Evolutionary conservation across 441 rosid genomes (phyloP), one percentile per base, ranked within the genome.

Genomic region (Gossypium gossypioides): DNA sequence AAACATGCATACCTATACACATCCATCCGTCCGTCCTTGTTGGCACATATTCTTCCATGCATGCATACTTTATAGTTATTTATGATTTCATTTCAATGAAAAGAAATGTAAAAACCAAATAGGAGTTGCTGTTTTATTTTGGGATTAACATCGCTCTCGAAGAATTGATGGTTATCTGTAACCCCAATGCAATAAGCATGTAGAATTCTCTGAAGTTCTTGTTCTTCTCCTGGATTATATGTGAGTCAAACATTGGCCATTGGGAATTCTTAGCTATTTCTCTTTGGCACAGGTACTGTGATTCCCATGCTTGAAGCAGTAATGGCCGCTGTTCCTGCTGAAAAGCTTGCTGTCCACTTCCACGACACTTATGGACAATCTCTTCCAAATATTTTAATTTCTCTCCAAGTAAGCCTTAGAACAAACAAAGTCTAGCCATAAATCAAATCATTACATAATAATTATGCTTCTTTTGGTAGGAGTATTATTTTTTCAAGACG

Each of bases 291-390:
- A 94, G 99, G 99, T 69, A 79, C 81, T 73, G 91, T 91, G 62
- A 81, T 87, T 79, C 92, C 91, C 46, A 88, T 94, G 99, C 96
- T 94, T 62, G 97, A 86, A 77, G 94, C 96, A 57, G 97, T 91
- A 16, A 88, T 86, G 91, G 87, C 81, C 42, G 96, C 86, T 62
- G 91, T 91, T 72, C 97, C 97, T 12, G 84, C 74, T 5, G 91
- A 89, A 51, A 94, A 88, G 81, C 87, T 94, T 42, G 94, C 97
- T 46, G 92, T 94, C 78, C 97, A 94, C 82, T 91, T 94, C 84
- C 99, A 94, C 55, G 99, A 94, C 76, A 94, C 99, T 12, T 94
- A 91, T 12, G 99, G 99, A 61, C 99, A 94, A 80, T 90, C 97
- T 77, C 97, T 91, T 75, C 77, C 97, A 54, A 94, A 94, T 58